These are phyloP conservation scores for Paracorniculantispora psalliotae DNA, from an alignment of 2,329 filamentous ascomycete species.

Conservation along the genomic window DNA sequence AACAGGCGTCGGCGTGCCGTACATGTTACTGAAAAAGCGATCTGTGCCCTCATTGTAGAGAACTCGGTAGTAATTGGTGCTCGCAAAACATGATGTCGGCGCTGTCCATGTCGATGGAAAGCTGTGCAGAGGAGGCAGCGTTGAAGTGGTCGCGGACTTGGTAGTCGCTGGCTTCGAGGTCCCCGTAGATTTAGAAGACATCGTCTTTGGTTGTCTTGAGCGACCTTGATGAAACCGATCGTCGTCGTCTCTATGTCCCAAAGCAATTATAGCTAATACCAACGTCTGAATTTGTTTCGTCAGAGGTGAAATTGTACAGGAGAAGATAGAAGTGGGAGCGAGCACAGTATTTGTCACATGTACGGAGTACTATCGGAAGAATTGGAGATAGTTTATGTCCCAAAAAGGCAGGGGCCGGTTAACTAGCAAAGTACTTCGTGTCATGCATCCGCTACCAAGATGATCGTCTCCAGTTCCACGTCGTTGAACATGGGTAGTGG, in stretches of 20 bases:
- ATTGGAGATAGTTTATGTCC: neutral
- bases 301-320: no score
- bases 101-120: conserved; percentile 15
- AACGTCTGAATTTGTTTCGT: neutral
- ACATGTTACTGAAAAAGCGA: conserved; percentile 13
- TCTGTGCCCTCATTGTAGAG: neutral
- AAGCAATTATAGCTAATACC: neutral
- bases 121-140: conserved; percentile 2
- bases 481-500: neutral
- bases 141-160: neutral
- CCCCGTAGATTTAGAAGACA: neutral
- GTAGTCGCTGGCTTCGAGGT: neutral
- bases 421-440: neutral
- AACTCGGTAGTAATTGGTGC: conserved; percentile 12
- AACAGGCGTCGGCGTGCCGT: conserved; percentile 16
- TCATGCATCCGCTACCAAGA: conserved; percentile 2
- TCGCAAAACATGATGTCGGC: conserved; percentile 14
- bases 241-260: neutral
- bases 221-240: neutral
- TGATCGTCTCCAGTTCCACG: neutral
- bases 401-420: neutral
- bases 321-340: neutral
- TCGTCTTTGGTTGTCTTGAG: neutral
- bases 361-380: neutral
- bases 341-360: neutral